A percentile compares a stretch with the other conserved stretches of the same genome.
Conservation (phyloP, 2,329 filamentous ascomycete genomes). For the Mariannaea elegans region DNA sequence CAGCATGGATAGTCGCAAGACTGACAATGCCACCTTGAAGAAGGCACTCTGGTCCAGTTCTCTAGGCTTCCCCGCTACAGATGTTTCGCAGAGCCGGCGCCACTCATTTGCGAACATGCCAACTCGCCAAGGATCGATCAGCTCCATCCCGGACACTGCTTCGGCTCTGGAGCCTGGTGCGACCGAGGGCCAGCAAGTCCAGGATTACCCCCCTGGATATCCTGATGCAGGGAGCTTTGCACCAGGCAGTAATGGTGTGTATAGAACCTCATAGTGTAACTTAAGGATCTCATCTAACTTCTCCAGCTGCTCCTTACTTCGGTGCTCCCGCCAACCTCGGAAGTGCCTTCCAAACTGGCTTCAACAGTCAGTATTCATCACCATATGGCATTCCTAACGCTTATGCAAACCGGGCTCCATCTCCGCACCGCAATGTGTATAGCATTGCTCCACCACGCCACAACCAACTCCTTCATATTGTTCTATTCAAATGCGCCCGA, state of each 20-base stretch:
- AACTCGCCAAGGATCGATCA: constrained; percentile 70
- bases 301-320: constrained; percentile 37
- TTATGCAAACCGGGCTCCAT: constrained; percentile 62
- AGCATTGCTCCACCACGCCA: constrained; percentile 68
- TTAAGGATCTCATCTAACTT: constrained; percentile 8
- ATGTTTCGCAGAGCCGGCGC: constrained; percentile 77
- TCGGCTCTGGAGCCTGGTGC: constrained; percentile 56
- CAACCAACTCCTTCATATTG: constrained; percentile 82
- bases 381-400: constrained; percentile 56
- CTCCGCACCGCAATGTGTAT: constrained; percentile 70
- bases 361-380: constrained; percentile 54
- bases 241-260: constrained; percentile 53
- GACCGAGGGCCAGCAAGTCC: constrained; percentile 53
- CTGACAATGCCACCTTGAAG: constrained; percentile 67
- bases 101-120: constrained; percentile 81
- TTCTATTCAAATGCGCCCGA: constrained; percentile 95
- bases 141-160: constrained; percentile 64
- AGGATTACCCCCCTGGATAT: constrained; percentile 54
- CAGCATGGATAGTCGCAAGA: constrained; percentile 67
- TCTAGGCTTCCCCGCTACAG: constrained; percentile 70
- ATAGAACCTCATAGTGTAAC: background rate
- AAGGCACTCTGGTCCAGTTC: constrained; percentile 77
- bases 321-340: constrained; percentile 36
- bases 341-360: constrained; percentile 40
- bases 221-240: constrained; percentile 50